phyloP scores from a whole-genome alignment of 257 asterid genomes.

The Eustoma russellianum region DNA sequence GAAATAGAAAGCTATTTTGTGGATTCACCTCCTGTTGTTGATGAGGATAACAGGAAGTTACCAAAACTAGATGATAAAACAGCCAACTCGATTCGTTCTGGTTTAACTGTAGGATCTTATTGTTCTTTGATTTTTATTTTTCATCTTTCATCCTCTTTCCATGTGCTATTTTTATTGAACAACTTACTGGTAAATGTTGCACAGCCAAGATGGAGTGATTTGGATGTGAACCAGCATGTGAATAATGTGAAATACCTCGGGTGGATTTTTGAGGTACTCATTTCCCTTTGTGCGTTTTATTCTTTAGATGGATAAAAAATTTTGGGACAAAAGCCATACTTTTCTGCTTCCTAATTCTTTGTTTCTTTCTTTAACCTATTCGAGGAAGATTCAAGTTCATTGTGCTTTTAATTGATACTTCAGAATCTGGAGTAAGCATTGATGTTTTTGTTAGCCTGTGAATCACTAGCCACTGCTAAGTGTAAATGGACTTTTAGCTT shows the following conservation, averaged over 20 bases:
- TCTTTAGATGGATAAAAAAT: too few species aligned
- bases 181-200: conserved; percentile 16
- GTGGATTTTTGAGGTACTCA: conserved; percentile 76
- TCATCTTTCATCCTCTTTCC: not conserved
- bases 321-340: too few species aligned
- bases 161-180: not conserved
- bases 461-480: too few species aligned
- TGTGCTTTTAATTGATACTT: too few species aligned
- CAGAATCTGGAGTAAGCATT: too few species aligned
- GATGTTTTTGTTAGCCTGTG: too few species aligned
- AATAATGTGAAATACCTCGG: conserved; percentile 78
- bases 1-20: conserved; percentile 59
- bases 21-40: conserved; percentile 64
- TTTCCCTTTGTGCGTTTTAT: too few species aligned
- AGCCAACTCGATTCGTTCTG: conserved; percentile 46
- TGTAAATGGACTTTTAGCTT: not conserved
- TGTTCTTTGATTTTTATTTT: not conserved
- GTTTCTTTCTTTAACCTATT: too few species aligned
- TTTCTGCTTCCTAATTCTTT: too few species aligned
- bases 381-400: too few species aligned
- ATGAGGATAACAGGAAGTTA: conserved; percentile 51
- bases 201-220: conserved; percentile 85
- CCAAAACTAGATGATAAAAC: conserved; percentile 64
- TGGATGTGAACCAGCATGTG: conserved; percentile 84
- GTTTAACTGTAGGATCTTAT: conserved; percentile 44